Base-by-base conservation (phyloP, 192 early-diverging fungal genomes). In the Coemansia sp. region DNA sequence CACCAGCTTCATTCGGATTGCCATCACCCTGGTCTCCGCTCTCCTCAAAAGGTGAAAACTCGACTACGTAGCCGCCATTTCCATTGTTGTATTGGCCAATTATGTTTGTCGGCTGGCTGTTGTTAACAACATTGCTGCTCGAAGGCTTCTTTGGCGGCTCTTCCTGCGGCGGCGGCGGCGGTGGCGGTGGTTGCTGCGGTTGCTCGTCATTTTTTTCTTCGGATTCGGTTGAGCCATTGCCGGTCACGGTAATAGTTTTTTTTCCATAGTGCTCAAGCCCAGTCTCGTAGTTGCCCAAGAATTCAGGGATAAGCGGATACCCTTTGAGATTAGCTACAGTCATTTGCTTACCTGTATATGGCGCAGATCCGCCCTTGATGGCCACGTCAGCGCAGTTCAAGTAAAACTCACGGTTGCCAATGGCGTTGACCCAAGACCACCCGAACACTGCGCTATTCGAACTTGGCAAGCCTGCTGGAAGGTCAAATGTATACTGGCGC, bases 391-490 rank as follows among this genome's bases (percentile, higher is more conserved):
- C 83, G 32, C 86, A 87, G 64, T 79, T 85, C 71, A 85, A 84
- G 76, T 89, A 89, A 56, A 82, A 78, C 77, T 89, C 88, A 27
- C 87, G 79, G 63, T 87, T 87, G 5, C 85, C 88, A 10, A 74
- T 35, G 1, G 85, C 84, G 51, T 89, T 89, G 63, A 86, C 84
- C 88, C 88, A 89, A 10, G 82, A 59, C 88, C 87, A 88, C 9
- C 79, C 78, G 60, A 89, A 85, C 11, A 84, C 75, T 3, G 71
- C 86, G 14, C 82, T 82, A 38, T 75, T 61, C 0, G 62, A 63
- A 0, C 72, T 67, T 2, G 86, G 88, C 36, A 82, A 57, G 3
- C 64, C 61, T 4, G 17, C 53, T 14, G 88, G 87, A 43, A 88
- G 65, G 35, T 46, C 53, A n/a, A 89, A 40, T 4, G 29, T 75